These are phyloP conservation scores for Xylariomycetidae sp. DNA, from an alignment of 2,329 filamentous ascomycete species.

Conservation along the genomic window DNA sequence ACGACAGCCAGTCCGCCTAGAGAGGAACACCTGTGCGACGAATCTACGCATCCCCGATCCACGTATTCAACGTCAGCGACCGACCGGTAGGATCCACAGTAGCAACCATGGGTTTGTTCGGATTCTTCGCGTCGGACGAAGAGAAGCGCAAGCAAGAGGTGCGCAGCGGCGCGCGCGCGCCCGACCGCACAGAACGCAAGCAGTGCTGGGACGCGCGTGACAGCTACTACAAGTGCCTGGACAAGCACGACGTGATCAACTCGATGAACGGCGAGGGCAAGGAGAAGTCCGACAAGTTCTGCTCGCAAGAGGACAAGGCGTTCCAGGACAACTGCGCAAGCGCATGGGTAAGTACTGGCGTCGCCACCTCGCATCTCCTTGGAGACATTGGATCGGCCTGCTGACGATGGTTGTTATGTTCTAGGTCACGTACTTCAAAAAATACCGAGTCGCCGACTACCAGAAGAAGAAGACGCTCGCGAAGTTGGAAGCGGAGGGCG, in stretches of 20 bases:
- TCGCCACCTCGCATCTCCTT: background rate
- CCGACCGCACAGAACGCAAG: conserved; percentile 74
- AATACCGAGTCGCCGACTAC: conserved; percentile 86
- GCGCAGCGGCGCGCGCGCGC: conserved; percentile 60
- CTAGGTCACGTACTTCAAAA: conserved; percentile 99
- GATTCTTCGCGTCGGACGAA: conserved; percentile 32
- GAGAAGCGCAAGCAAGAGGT: conserved; percentile 47
- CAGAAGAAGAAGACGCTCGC: conserved; percentile 77
- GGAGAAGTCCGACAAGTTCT: conserved; percentile 49
- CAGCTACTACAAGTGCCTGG: conserved; percentile 80
- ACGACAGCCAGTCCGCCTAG: background rate
- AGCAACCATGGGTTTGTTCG: conserved; percentile 44
- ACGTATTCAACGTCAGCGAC: no score
- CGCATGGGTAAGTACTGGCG: conserved; percentile 84
- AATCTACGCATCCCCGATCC: background rate
- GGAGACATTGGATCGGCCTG: no score
- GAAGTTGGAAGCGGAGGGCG: conserved; percentile 67
- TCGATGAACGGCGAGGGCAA: conserved; percentile 49
- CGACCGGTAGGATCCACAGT: no score
- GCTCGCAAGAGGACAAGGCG: conserved; percentile 50
- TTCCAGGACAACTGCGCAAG: conserved; percentile 83
- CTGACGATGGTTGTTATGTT: no score
- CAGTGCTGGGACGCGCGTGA: conserved; percentile 90
- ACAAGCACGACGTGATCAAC: conserved; percentile 76
- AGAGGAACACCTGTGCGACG: background rate